phyloP scores from a whole-genome alignment of 257 asterid genomes.

The Orobanche coerulescens region DNA sequence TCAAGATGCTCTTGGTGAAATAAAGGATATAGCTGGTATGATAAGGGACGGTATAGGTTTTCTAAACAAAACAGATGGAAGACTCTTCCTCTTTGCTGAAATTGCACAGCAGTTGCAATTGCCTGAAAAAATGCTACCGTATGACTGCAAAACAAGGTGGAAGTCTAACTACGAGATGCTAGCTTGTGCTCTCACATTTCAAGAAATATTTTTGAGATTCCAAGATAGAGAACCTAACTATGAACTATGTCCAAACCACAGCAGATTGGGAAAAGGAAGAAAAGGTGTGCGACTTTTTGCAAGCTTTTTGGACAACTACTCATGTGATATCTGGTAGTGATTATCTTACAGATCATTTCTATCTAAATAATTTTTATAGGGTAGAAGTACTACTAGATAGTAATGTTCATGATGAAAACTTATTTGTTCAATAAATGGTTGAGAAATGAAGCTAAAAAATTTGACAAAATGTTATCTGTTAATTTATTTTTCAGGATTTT shows the following conservation, averaged over 20 bases:
- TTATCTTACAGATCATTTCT: background rate
- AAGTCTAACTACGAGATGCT: too few species aligned
- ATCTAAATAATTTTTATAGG: background rate
- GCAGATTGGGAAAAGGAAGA: background rate
- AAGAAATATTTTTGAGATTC: too few species aligned
- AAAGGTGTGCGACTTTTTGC: background rate
- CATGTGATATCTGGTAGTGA: background rate
- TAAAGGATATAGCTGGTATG: background rate
- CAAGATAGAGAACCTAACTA: background rate
- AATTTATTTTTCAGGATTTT: too few species aligned
- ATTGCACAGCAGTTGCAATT: too few species aligned
- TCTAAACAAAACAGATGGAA: background rate
- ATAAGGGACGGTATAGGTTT: background rate
- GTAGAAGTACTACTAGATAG: background rate
- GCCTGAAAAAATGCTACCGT: too few species aligned
- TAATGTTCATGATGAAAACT: background rate
- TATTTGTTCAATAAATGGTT: background rate
- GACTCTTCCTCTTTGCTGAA: too few species aligned
- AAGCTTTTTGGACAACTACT: background rate
- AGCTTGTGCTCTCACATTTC: too few species aligned
- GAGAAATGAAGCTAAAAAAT: background rate
- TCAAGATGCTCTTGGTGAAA: background rate
- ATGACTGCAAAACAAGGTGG: too few species aligned
- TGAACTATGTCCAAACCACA: background rate
- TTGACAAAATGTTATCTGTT: too few species aligned